phyloP scores from a whole-genome alignment of 1,284 basidiomycete species.

The Cryptococcus sp. region DNA sequence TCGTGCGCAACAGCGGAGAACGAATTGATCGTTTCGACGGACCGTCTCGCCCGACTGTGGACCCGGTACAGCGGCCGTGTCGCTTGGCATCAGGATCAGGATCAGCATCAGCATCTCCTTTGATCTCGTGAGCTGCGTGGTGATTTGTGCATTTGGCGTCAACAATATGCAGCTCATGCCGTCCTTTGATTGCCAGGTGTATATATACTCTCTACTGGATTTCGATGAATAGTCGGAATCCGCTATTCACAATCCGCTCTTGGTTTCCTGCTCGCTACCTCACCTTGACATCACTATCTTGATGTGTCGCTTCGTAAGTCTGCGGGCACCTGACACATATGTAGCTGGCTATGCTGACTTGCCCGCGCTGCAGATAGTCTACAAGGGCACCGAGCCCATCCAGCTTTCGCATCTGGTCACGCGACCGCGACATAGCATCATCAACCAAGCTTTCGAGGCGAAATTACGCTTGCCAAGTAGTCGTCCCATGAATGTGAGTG shows the following conservation, averaged over 20 bases:
- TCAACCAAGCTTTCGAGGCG: constrained; percentile 92
- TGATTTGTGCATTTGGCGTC: not conserved
- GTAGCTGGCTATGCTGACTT: too few relatives aligned
- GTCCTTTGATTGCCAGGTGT: not conserved
- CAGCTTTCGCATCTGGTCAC: constrained; percentile 87
- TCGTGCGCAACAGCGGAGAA: too few relatives aligned
- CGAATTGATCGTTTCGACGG: too few relatives aligned
- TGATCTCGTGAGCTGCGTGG: too few relatives aligned
- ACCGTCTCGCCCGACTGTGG: too few relatives aligned
- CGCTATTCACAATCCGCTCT: not conserved
- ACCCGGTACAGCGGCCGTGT: too few relatives aligned
- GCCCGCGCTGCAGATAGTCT: constrained; percentile 57
- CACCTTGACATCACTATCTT: not conserved
- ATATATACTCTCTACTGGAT: not conserved
- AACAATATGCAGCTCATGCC: not conserved
- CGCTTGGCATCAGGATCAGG: too few relatives aligned
- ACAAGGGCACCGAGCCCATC: constrained; percentile 85
- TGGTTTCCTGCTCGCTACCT: not conserved
- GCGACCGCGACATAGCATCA: constrained; percentile 90
- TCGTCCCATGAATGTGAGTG: constrained; percentile 71
- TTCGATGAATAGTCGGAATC: not conserved
- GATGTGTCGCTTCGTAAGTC: constrained; percentile 37
- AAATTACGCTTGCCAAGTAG: constrained; percentile 76
- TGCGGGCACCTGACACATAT: too few relatives aligned
- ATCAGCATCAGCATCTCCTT: too few relatives aligned